Evolutionary conservation across 148 eudicot genomes (phyloP).

Genomic region (Vaccinium darrowii): DNA sequence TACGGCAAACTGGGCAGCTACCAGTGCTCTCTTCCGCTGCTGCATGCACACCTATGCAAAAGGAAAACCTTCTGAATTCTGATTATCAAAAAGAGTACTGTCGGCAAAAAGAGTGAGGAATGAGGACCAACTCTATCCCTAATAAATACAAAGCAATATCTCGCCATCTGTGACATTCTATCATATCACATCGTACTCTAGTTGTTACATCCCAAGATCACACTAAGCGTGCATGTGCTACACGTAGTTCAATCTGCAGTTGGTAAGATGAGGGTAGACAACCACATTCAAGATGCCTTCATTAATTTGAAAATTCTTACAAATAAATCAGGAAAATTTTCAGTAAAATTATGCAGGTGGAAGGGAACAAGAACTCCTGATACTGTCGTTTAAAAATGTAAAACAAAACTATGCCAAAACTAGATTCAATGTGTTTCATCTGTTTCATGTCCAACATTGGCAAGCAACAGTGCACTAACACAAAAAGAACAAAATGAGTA

Average conservation of each 20-base stretch:
- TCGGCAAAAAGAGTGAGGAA: background rate
- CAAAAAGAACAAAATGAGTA: background rate
- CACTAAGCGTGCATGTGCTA: background rate
- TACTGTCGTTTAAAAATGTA: background rate
- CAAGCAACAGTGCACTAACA: background rate
- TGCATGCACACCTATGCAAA: constrained; percentile 28
- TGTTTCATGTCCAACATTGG: background rate
- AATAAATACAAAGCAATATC: background rate
- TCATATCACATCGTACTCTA: background rate
- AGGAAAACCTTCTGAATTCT: constrained; percentile 4
- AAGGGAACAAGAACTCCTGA: too few relatives aligned
- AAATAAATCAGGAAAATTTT: background rate
- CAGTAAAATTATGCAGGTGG: background rate
- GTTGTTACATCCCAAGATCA: constrained; percentile 9
- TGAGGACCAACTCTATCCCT: background rate
- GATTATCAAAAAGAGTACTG: background rate
- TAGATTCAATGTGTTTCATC: background rate
- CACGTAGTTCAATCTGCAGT: background rate
- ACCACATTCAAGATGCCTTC: background rate
- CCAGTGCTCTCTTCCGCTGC: constrained; percentile 49
- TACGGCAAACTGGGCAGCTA: constrained; percentile 87
- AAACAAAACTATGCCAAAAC: background rate
- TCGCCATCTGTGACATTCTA: background rate
- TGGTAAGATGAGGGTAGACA: background rate
- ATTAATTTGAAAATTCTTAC: background rate